Conservation (phyloP, 1,139 yeast species). For the Suhomyces wounanorum region DNA sequence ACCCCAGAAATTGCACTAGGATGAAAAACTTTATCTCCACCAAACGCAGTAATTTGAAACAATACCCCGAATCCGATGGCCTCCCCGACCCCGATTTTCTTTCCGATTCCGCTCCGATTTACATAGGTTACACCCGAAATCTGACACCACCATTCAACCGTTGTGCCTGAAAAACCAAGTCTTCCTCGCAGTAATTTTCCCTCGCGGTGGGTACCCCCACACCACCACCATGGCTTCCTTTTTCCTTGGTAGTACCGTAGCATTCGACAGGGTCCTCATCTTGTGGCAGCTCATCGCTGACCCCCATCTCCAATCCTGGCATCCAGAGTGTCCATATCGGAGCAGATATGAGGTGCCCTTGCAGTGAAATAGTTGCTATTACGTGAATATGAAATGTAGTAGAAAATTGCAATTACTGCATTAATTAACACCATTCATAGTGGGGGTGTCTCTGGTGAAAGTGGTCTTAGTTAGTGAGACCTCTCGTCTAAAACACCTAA, state of each 20-base stretch:
- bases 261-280: neutral
- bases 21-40: neutral
- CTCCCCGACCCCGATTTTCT: neutral
- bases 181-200: neutral
- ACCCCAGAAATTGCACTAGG: neutral
- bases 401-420: no score
- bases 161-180: neutral
- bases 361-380: no score
- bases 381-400: no score
- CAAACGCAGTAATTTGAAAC: neutral
- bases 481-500: no score
- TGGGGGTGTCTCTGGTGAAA: no score
- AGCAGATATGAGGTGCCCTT: no score
- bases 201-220: neutral
- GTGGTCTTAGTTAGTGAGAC: no score
- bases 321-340: no score
- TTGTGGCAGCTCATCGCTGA: neutral
- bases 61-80: neutral
- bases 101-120: no score
- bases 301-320: no score
- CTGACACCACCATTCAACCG: neutral
- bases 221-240: neutral
- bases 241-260: neutral
- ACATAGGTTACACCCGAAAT: neutral
- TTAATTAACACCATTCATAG: no score